Conservation (phyloP, 306 rosid species). For the Cicer chorassanicum region DNA sequence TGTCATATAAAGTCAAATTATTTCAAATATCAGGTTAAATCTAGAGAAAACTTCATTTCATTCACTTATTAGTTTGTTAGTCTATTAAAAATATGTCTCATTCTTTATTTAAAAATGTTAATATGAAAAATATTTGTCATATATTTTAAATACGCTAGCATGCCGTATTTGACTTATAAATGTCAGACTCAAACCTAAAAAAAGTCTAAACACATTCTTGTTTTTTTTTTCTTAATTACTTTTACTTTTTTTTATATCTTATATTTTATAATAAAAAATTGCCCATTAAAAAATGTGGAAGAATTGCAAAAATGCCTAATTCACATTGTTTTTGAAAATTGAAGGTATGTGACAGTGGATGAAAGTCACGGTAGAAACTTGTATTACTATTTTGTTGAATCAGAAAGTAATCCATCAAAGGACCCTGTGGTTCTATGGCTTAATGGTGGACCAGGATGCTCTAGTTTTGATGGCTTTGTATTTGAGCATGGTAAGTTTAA, state of each 20-base stretch:
- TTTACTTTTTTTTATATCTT: neutral
- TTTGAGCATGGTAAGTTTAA: conserved; percentile 87
- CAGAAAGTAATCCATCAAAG: conserved; percentile 68
- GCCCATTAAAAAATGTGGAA: neutral
- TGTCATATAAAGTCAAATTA: too few relatives aligned
- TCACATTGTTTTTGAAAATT: neutral
- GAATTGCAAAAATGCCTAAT: neutral
- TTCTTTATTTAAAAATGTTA: too few relatives aligned
- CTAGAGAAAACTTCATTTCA: too few relatives aligned
- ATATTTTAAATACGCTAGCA: too few relatives aligned
- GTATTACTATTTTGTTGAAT: conserved; percentile 63
- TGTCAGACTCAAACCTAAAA: too few relatives aligned
- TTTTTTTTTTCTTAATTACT: neutral
- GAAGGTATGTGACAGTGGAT: conserved; percentile 19
- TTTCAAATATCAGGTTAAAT: too few relatives aligned
- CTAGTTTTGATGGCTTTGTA: conserved; percentile 87
- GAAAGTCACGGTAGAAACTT: neutral
- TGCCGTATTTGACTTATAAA: too few relatives aligned
- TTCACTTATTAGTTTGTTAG: too few relatives aligned
- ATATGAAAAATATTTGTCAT: too few relatives aligned
- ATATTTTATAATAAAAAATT: neutral
- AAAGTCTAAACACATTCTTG: neutral
- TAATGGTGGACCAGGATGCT: conserved; percentile 96
- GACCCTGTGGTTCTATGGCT: conserved; percentile 95
- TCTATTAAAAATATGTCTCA: too few relatives aligned